These are phyloP conservation scores for Populus hybrid DNA, from an alignment of 441 rosid genomes.

Conservation along the genomic window DNA sequence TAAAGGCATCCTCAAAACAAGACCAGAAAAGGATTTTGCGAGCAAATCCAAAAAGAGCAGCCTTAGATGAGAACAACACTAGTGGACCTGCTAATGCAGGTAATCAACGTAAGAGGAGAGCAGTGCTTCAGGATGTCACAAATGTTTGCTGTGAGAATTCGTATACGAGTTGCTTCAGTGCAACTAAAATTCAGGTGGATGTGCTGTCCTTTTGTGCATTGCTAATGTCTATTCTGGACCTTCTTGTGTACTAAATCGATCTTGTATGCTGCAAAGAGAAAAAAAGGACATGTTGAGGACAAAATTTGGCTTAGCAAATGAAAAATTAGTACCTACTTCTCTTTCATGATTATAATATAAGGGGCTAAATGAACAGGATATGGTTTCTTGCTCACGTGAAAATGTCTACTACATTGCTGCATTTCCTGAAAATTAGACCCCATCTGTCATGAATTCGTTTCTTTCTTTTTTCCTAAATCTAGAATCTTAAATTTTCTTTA, in stretches of 20 bases:
- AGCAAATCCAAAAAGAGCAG: constrained; percentile 52
- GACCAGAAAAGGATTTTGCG: constrained; percentile 31
- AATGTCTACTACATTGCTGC: neutral
- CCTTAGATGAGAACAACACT: constrained; percentile 44
- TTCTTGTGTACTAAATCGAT: neutral
- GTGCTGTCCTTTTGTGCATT: constrained; percentile 1
- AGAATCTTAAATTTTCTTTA: constrained; percentile 8
- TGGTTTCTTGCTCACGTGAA: neutral
- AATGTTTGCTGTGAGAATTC: constrained; percentile 51
- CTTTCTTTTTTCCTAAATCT: neutral
- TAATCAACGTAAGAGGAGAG: constrained; percentile 49
- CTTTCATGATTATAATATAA: neutral
- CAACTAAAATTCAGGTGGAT: constrained; percentile 56
- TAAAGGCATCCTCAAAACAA: constrained; percentile 30
- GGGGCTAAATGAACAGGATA: neutral
- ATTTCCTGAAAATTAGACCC: neutral
- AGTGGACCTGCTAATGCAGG: constrained; percentile 28
- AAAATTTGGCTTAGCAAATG: neutral
- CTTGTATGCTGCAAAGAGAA: neutral
- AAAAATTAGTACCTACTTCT: neutral
- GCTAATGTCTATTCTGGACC: neutral
- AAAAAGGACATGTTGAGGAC: neutral
- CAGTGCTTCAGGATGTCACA: constrained; percentile 69
- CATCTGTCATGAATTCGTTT: neutral
- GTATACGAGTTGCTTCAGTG: constrained; percentile 42